These are phyloP conservation scores for Pseudotsuga menziesii DNA, from an alignment of 75 land plant genomes.

Conservation along the genomic window DNA sequence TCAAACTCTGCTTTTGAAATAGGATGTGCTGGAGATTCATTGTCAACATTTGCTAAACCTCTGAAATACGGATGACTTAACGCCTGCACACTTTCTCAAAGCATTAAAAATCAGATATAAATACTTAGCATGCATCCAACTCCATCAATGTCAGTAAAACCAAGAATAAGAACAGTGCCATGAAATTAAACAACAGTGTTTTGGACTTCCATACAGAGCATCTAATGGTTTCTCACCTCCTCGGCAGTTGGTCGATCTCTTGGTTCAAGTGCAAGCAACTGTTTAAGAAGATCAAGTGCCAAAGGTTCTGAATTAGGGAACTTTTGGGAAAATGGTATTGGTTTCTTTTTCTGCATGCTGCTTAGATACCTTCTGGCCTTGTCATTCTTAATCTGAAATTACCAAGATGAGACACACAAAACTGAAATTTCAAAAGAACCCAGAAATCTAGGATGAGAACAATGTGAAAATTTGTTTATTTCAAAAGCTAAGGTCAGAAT, in stretches of 20 bases:
- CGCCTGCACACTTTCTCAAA: slow-evolving; percentile 46
- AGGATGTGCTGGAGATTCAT: slow-evolving; percentile 85
- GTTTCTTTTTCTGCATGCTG: slow-evolving; percentile 72
- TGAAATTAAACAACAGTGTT: slow-evolving; percentile 9
- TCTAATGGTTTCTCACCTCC: slow-evolving; percentile 29
- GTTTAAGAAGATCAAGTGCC: slow-evolving; percentile 69
- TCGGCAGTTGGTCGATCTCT: slow-evolving; percentile 82
- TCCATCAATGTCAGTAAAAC: neutral
- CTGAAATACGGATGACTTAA: slow-evolving; percentile 90
- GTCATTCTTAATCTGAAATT: slow-evolving; percentile 72
- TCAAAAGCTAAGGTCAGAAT: too few species aligned
- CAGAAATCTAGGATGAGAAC: too few species aligned
- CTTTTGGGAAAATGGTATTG: slow-evolving; percentile 70
- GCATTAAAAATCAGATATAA: neutral
- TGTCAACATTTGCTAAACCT: slow-evolving; percentile 73
- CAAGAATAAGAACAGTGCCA: neutral
- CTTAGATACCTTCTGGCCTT: slow-evolving; percentile 80
- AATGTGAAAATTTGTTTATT: too few species aligned
- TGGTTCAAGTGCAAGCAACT: slow-evolving; percentile 85
- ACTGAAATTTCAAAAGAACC: neutral
- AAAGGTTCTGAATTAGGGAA: slow-evolving; percentile 82
- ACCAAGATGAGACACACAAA: neutral
- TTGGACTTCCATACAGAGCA: neutral
- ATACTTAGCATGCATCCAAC: neutral
- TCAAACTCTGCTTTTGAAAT: slow-evolving; percentile 90